Evolutionary conservation across 2,329 filamentous ascomycete species (phyloP).

Genomic region (Pseudocercospora fijiensis): DNA sequence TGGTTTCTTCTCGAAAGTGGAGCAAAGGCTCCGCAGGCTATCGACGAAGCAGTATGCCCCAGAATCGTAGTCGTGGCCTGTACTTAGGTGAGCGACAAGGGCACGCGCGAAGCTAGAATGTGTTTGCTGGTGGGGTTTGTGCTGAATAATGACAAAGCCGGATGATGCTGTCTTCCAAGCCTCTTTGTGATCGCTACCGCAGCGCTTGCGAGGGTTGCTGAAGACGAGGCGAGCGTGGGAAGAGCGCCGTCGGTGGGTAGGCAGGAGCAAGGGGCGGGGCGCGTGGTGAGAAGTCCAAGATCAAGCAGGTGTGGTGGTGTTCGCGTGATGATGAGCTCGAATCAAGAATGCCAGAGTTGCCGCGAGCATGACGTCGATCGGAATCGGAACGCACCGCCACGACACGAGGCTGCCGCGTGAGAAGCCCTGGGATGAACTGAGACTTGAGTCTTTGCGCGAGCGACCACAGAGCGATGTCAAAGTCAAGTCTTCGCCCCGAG

Average conservation of each 20-base stretch:
- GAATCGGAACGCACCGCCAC: neutral
- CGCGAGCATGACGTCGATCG: neutral
- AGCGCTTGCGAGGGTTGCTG: neutral
- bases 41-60: neutral
- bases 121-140: constrained; percentile 4
- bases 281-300: neutral
- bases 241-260: neutral
- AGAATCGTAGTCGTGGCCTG: neutral
- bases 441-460: too few species aligned
- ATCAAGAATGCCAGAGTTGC: neutral
- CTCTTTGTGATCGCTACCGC: neutral
- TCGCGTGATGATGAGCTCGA: neutral
- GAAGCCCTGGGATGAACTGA: neutral
- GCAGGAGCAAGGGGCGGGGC: neutral
- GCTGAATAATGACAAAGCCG: neutral
- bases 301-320: neutral
- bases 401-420: neutral
- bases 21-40: constrained; percentile 21
- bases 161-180: neutral
- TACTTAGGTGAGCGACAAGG: constrained; percentile 1
- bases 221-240: neutral
- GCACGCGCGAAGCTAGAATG: neutral
- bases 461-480: neutral
- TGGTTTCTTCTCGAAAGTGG: constrained; percentile 7
- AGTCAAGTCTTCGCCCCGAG: neutral